Percentiles rank a stretch among this genome's conserved stretches.
Conservation (phyloP, 768 basidiomycete species). For the Russula dissimulans region DNA sequence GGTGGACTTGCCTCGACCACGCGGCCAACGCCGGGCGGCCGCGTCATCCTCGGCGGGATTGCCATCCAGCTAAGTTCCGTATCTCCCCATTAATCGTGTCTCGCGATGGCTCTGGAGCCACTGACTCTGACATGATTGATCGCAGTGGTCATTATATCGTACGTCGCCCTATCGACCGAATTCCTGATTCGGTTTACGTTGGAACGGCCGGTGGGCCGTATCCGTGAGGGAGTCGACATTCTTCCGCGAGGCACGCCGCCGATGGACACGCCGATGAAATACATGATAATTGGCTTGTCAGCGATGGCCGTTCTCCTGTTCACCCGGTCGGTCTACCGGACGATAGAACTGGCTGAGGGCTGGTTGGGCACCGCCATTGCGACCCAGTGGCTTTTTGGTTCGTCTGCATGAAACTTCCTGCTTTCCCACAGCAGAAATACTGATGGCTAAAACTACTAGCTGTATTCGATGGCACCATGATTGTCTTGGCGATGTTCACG, state of each 20-base stretch:
- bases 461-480: constrained; percentile 11
- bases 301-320: background rate
- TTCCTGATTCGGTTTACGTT: constrained; percentile 2
- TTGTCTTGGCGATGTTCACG: constrained; percentile 4
- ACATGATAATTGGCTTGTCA: background rate
- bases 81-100: background rate
- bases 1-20: constrained; percentile 22
- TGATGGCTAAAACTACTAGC: background rate
- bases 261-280: background rate
- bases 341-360: constrained; percentile 8
- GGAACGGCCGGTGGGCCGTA: background rate
- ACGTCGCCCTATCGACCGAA: background rate
- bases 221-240: background rate
- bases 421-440: background rate
- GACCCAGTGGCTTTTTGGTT: constrained; percentile 13
- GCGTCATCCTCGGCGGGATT: constrained; percentile 15
- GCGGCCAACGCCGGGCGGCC: constrained; percentile 3
- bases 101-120: too few species aligned
- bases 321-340: constrained; percentile 10
- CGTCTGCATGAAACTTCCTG: background rate
- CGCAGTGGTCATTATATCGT: background rate
- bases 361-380: too few species aligned
- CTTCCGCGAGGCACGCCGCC: background rate
- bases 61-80: constrained; percentile 13
- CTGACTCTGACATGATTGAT: too few species aligned